Percentiles rank a stretch among this genome's conserved stretches.
These are phyloP conservation scores for Saccharomycopsis amapae DNA, from an alignment of 805 yeast genomes.

Conservation along the genomic window DNA sequence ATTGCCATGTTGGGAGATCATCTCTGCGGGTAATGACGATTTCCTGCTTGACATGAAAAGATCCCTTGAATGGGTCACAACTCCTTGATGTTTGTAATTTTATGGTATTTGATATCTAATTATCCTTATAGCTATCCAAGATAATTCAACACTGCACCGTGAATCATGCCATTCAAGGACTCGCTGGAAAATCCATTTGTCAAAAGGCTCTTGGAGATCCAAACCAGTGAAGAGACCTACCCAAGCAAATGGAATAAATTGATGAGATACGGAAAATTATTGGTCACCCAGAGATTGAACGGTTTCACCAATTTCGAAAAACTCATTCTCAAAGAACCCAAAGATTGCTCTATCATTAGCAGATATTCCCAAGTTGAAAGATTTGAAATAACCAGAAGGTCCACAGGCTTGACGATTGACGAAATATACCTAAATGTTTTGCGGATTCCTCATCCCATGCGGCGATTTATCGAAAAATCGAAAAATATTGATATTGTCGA, in stretches of 20 bases:
- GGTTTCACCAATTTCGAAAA: slow-evolving; percentile 33
- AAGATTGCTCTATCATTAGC: slow-evolving; percentile 47
- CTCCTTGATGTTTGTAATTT: no score
- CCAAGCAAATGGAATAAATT: slow-evolving; percentile 7
- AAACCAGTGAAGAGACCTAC: slow-evolving; percentile 17
- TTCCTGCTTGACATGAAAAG: no score
- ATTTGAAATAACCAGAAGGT: slow-evolving; percentile 28
- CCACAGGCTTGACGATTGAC: slow-evolving; percentile 22
- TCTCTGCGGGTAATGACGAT: no score
- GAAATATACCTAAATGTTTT: slow-evolving; percentile 35
- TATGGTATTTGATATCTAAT: no score
- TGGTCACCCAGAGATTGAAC: background rate
- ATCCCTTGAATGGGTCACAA: no score
- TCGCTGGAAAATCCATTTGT: slow-evolving; percentile 5
- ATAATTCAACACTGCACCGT: no score
- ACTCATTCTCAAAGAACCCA: slow-evolving; percentile 40
- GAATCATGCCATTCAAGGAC: background rate
- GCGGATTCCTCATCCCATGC: slow-evolving; percentile 46
- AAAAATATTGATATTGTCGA: slow-evolving; percentile 10
- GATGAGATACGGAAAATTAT: background rate
- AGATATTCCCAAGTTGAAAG: slow-evolving; percentile 39
- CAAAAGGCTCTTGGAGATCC: slow-evolving; percentile 6
- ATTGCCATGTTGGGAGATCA: no score
- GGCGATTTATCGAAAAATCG: slow-evolving; percentile 15
- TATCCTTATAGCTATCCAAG: no score